Evolutionary conservation across 352 stramenopile species (phyloP).

Genomic region (Plasmopara halstedii): DNA sequence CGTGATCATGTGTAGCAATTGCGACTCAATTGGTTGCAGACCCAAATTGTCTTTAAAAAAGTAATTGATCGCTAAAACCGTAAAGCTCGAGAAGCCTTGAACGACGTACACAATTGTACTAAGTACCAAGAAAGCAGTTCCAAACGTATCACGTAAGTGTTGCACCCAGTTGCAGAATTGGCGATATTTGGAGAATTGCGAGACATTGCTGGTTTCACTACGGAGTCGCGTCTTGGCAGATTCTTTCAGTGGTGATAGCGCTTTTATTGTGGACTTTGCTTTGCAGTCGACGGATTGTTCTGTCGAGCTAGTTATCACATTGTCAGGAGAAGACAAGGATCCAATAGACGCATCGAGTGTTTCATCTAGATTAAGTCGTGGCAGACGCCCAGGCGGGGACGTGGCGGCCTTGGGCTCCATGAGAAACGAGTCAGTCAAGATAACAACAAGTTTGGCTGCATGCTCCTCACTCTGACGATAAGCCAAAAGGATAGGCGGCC

Average conservation of each 20-base stretch:
- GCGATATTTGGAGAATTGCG: slow-evolving; percentile 14
- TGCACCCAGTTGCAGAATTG: slow-evolving; percentile 44
- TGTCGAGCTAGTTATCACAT: slow-evolving; percentile 4
- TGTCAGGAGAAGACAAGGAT: neutral
- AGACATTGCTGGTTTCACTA: slow-evolving; percentile 3
- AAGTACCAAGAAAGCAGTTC: slow-evolving; percentile 57
- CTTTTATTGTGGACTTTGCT: slow-evolving; percentile 5
- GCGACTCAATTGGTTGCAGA: slow-evolving; percentile 88
- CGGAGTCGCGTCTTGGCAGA: neutral
- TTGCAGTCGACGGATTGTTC: slow-evolving; percentile 2
- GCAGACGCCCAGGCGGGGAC: slow-evolving; percentile 12
- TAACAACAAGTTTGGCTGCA: neutral
- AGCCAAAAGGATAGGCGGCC: slow-evolving; percentile 14
- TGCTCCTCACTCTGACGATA: slow-evolving; percentile 8
- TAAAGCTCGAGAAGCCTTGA: slow-evolving; percentile 91
- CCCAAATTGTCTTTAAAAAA: slow-evolving; percentile 96
- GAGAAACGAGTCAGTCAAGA: slow-evolving; percentile 6
- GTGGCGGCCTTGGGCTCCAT: slow-evolving; percentile 9
- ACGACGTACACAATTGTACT: slow-evolving; percentile 88
- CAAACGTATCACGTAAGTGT: slow-evolving; percentile 56
- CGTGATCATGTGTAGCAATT: slow-evolving; percentile 89
- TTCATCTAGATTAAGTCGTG: slow-evolving; percentile 12
- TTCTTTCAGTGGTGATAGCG: slow-evolving; percentile 3
- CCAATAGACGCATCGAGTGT: slow-evolving; percentile 5
- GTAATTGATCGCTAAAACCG: slow-evolving; percentile 90